These are phyloP conservation scores for Torrubiellomyces zombiae DNA, from an alignment of 2,329 filamentous ascomycete genomes.

Conservation along the genomic window DNA sequence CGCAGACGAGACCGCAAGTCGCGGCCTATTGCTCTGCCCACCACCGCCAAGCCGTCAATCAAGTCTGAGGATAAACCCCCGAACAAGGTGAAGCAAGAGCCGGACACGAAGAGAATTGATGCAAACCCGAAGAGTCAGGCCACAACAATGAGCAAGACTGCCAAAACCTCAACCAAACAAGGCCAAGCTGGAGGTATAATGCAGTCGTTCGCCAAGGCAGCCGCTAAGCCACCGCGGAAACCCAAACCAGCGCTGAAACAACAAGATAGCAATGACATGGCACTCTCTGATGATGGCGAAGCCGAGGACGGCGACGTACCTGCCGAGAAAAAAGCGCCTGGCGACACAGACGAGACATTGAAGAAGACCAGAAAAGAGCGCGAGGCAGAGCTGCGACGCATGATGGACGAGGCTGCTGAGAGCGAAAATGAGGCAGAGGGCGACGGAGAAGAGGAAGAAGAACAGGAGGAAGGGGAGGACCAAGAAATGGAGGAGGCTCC, in stretches of 20 bases:
- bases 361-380: conserved; percentile 18
- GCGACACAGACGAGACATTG: too few relatives aligned
- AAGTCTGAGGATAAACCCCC: conserved; percentile 4
- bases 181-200: conserved; percentile 49
- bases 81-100: conserved; percentile 15
- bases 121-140: neutral
- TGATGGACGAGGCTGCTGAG: conserved; percentile 34
- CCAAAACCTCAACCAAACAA: conserved; percentile 31
- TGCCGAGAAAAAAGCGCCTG: conserved; percentile 18
- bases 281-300: conserved; percentile 23
- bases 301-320: conserved; percentile 20
- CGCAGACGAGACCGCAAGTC: conserved; percentile 3
- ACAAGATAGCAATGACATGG: conserved; percentile 14
- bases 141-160: conserved; percentile 14
- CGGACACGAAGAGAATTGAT: conserved; percentile 7
- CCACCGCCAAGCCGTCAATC: neutral
- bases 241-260: conserved; percentile 27
- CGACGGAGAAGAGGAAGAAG: conserved; percentile 36
- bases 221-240: conserved; percentile 19
- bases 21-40: neutral
- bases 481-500: conserved; percentile 23
- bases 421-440: conserved; percentile 33
- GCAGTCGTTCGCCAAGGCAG: conserved; percentile 58
- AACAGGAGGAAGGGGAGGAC: conserved; percentile 20
- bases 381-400: conserved; percentile 21